Percentiles rank a stretch among this genome's conserved stretches.
These are phyloP conservation scores for Candida koratica DNA, from an alignment of 805 yeast species.

Conservation along the genomic window DNA sequence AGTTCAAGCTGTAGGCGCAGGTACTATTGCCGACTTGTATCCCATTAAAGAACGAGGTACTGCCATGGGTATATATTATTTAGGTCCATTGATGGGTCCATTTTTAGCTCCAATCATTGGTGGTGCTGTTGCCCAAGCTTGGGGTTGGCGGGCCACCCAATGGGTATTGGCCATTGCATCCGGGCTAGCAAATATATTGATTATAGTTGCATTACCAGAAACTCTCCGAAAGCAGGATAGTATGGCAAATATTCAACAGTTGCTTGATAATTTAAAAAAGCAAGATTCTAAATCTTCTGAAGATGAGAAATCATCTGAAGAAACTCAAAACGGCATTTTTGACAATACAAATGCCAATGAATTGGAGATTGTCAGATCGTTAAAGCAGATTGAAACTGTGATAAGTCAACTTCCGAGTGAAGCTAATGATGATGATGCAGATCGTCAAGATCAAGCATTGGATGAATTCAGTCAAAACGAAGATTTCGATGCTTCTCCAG, in stretches of 20 bases:
- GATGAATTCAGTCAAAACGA: constrained; percentile 15
- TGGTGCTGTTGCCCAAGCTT: constrained; percentile 62
- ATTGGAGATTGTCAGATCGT: not conserved
- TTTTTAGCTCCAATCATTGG: constrained; percentile 74
- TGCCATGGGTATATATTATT: constrained; percentile 74
- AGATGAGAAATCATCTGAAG: constrained; percentile 4
- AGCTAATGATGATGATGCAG: constrained; percentile 1
- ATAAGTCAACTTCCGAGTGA: constrained; percentile 6
- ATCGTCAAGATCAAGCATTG: constrained; percentile 11
- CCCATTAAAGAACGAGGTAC: constrained; percentile 65
- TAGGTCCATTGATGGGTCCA: constrained; percentile 82
- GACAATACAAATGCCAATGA: not conserved
- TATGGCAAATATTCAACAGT: constrained; percentile 47
- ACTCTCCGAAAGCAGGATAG: constrained; percentile 66
- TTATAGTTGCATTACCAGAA: constrained; percentile 69
- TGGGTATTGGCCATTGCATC: constrained; percentile 75
- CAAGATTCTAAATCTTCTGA: constrained; percentile 5
- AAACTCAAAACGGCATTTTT: not conserved
- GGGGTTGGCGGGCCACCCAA: constrained; percentile 90
- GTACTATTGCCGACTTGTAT: constrained; percentile 74
- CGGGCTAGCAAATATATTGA: constrained; percentile 46
- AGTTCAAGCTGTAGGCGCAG: constrained; percentile 88
- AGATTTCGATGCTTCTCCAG: constrained; percentile 35
- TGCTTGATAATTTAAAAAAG: constrained; percentile 23
- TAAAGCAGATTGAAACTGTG: constrained; percentile 5